Evolutionary conservation across 2,329 filamentous ascomycete species (phyloP), one percentile per base, ranked within the genome.

Genomic region (Acrodontium crateriforme): DNA sequence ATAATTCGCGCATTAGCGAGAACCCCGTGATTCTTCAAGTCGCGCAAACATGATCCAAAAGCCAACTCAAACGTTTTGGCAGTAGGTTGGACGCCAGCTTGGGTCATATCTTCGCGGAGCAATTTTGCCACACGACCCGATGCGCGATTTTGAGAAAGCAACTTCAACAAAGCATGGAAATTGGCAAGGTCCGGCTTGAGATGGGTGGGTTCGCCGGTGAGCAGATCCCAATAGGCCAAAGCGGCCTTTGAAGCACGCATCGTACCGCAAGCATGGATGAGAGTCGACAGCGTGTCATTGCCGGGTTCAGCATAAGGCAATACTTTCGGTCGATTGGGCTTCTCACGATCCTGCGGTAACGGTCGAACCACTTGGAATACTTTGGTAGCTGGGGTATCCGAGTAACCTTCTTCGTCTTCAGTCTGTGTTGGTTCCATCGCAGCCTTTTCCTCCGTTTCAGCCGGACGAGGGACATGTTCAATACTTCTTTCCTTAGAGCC

Each of bases 11-110:
- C 13, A 4, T 80, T 78, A 39, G 78, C 65, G 3, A 60, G 54
- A 38, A 92, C 67, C 13, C 71, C 69, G 28, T 75, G 68, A 50
- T 91, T 93, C 30, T 74, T 73, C 46, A 74, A 77, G 59, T 94
- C 83, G 31, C 76, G 69, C 14, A 71, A 58, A 52, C 84, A 93
- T 4, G 72, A 65, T 37, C 67, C 66, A 60, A 94, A 72, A 29
- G 78, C 82, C 25, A 82, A 67, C 29, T 71, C 69, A 56, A 84
- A 81, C 7, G 71, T 72, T 32, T 66, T 67, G 9, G 43, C 43
- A 12, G 30, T 44, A 1, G 53, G 47, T 9, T 32, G 29, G 17
- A 54, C 18, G 49, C 54, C 42, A 8, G 35, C 43, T 3, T 45
- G 18, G 13, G 49, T 37, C n/a, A 43, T 27, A 15, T 46, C 35